Percentiles rank a stretch among this genome's conserved stretches.
phyloP scores from a whole-genome alignment of 768 basidiomycete genomes.

The Hericium rajendrae region DNA sequence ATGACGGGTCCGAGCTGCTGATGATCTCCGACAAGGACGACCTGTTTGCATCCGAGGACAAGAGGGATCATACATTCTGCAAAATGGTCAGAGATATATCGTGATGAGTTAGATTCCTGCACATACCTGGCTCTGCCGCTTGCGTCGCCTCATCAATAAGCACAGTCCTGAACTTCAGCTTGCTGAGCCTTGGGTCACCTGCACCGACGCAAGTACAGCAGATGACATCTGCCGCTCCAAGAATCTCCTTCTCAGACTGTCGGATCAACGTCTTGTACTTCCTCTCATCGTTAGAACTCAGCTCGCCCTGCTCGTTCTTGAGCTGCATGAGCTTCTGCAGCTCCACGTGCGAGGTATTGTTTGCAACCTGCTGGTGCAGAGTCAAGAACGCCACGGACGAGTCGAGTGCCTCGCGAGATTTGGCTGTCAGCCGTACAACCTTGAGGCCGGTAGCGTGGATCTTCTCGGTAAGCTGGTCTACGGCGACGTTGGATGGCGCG shows the following conservation, averaged over 20 bases:
- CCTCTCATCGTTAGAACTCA: constrained; percentile 93
- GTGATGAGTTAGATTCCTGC: constrained; percentile 2
- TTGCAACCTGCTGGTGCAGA: constrained; percentile 94
- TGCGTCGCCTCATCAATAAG: constrained; percentile 98
- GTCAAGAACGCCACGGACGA: constrained; percentile 93
- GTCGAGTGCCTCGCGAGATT: constrained; percentile 95
- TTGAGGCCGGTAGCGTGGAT: constrained; percentile 98
- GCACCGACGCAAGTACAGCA: constrained; percentile 98
- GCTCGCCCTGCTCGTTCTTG: constrained; percentile 94
- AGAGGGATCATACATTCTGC: constrained; percentile 99
- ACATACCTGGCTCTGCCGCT: constrained; percentile 85
- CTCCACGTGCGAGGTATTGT: constrained; percentile 92
- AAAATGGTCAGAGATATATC: constrained; percentile 10
- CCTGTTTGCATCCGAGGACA: constrained; percentile 96
- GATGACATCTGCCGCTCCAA: constrained; percentile 92
- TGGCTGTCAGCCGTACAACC: constrained; percentile 95
- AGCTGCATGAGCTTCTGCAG: constrained; percentile 96
- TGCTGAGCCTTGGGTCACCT: constrained; percentile 91
- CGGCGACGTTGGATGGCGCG: constrained; percentile 98
- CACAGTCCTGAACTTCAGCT: constrained; percentile 97
- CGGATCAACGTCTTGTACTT: constrained; percentile 95
- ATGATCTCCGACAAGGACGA: constrained; percentile 95
- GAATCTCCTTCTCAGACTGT: constrained; percentile 96
- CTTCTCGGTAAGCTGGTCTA: constrained; percentile 98
- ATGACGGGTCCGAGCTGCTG: constrained; percentile 97